Evolutionary conservation across 805 yeast species (phyloP), one percentile per base, ranked within the genome.

Genomic region (Hanseniaspora lindneri): DNA sequence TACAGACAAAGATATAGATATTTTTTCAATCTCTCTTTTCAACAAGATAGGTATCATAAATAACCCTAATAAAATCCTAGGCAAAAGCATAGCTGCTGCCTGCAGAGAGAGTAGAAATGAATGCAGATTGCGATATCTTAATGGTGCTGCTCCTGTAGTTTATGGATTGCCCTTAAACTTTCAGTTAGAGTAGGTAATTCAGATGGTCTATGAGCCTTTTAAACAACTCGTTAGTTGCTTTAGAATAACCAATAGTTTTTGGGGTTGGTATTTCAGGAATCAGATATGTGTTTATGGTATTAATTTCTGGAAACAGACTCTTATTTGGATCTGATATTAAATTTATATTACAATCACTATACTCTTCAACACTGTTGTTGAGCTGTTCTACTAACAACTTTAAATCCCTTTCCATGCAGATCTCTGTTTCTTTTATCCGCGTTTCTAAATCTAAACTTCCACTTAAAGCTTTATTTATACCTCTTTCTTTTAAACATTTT

Each of bases 1-100:
- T 4, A 92, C 97, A 0, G 97, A 92, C 63, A 87, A 83, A 55
- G 99, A 92, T 61, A 84, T 86, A 44, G 97, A 92, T 62, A 72
- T 71, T 55, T 86, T 88, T 55, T 80, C 85, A 21, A 52, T 71
- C 9, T 66, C 74, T 2, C 60, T 84, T 33, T 72, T 92, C 54
- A 70, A 71, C 2, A 67, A 70, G 52, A 80, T 92, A 80, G 92
- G 92, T 0, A 59, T 84, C 13, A 59, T 72, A 39, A 60, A 56
- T 3, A 51, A 47, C 6, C 54, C 55, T 1, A 53, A 46, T 3
- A 55, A 53, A 14, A 34, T 52, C 4, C 4, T 7, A 16, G 28
- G 35, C 4, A 20, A 35, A 35, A 41, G 39, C 16, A 48, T 55
- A 3, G 64, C 66, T 29, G 64, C 83, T 5, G 66, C 79, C 23